phyloP scores from a whole-genome alignment of 129 eudicot species.

The Mikania micrantha region DNA sequence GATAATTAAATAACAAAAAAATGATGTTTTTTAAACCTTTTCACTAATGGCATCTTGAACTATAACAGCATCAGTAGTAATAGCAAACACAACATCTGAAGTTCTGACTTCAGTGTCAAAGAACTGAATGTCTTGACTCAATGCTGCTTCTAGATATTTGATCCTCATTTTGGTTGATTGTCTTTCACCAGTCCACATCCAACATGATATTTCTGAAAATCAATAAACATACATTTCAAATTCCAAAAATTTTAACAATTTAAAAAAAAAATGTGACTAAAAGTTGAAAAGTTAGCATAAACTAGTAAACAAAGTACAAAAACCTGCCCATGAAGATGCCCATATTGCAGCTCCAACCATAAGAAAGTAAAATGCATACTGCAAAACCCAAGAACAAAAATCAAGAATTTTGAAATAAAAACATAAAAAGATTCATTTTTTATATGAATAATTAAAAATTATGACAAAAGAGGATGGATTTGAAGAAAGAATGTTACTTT shows the following conservation, averaged over 20 bases:
- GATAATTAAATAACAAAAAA: slow-evolving; percentile 13
- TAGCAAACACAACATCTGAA: slow-evolving; percentile 92
- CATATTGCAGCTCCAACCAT: slow-evolving; percentile 97
- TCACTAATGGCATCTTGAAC: slow-evolving; percentile 99
- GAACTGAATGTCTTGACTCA: slow-evolving; percentile 88
- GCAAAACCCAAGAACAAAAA: slow-evolving; percentile 25
- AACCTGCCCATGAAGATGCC: slow-evolving; percentile 99
- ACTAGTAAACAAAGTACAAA: background rate
- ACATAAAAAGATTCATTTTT: background rate
- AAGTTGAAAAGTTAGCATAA: background rate
- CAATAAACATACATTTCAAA: slow-evolving; percentile 7
- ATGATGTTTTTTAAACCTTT: slow-evolving; percentile 47
- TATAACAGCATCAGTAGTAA: slow-evolving; percentile 93
- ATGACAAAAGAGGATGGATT: background rate
- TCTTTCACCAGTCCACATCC: slow-evolving; percentile 99
- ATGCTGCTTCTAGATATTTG: slow-evolving; percentile 80
- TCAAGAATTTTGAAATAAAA: background rate
- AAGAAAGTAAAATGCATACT: slow-evolving; percentile 99
- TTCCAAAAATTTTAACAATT: background rate
- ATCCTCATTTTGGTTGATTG: slow-evolving; percentile 96
- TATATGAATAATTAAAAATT: background rate
- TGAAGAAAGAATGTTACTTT: background rate
- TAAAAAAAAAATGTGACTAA: background rate
- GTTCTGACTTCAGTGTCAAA: slow-evolving; percentile 93
- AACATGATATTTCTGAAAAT: slow-evolving; percentile 87